Conservation (phyloP, 805 yeast species). For the Yarrowia alimentaria region DNA sequence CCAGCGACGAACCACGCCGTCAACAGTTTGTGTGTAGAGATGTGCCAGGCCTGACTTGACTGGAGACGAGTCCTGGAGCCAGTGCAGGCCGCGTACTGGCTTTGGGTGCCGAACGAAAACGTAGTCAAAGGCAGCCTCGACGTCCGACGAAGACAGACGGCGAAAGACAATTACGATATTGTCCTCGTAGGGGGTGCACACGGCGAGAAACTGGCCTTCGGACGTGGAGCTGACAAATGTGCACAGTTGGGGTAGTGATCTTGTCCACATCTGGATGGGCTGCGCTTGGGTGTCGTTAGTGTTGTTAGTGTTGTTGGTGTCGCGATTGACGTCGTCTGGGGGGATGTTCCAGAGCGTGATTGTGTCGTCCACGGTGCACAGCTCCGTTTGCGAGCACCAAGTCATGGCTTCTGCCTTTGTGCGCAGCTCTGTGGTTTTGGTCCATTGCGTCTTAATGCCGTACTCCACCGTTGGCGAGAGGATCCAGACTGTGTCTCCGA, state of each 20-base stretch:
- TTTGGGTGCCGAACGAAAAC: conserved; percentile 6
- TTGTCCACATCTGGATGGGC: conserved; percentile 16
- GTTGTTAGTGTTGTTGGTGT: too few species aligned
- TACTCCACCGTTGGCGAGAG: conserved; percentile 33
- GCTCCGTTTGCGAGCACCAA: conserved; percentile 11
- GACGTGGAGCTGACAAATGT: conserved; percentile 18
- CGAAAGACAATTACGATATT: conserved; percentile 10
- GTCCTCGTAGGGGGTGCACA: conserved; percentile 11
- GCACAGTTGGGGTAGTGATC: conserved; percentile 1
- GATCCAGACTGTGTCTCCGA: conserved; percentile 32
- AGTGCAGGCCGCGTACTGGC: background rate
- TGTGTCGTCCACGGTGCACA: background rate
- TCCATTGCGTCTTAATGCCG: conserved; percentile 40
- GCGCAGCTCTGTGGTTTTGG: conserved; percentile 52
- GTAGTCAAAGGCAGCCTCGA: conserved; percentile 11
- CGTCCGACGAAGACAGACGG: conserved; percentile 5
- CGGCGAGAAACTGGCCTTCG: conserved; percentile 23
- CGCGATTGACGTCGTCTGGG: too few species aligned
- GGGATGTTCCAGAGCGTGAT: conserved; percentile 13
- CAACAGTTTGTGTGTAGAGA: conserved; percentile 14
- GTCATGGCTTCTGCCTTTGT: conserved; percentile 39
- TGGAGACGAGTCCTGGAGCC: conserved; percentile 19
- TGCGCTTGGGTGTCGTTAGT: background rate
- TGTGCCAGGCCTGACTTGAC: conserved; percentile 12
- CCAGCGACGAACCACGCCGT: conserved; percentile 25